phyloP scores from a whole-genome alignment of 371 early-diverging fungal genomes.

The Mycotypha africana region DNA sequence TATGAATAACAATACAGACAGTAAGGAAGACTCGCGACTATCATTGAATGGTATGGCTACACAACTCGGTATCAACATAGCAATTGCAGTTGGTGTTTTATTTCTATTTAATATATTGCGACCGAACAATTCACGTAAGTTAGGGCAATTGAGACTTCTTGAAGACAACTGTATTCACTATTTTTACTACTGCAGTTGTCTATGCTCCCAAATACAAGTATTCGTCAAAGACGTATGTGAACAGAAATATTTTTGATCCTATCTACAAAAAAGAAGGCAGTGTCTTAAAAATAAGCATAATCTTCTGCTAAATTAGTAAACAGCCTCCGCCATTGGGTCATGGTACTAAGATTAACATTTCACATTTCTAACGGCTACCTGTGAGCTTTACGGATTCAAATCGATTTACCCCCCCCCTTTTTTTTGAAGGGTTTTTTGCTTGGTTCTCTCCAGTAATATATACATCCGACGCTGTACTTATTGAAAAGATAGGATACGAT shows the following conservation, averaged over 20 bases:
- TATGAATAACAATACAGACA: background rate
- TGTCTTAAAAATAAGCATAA: background rate
- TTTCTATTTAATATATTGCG: conserved; percentile 38
- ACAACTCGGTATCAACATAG: conserved; percentile 47
- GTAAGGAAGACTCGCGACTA: conserved; percentile 26
- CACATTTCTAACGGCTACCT: no score
- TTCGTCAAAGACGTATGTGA: conserved; percentile 29
- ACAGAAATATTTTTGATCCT: background rate
- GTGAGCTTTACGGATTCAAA: no score
- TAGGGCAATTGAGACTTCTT: background rate
- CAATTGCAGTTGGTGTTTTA: conserved; percentile 38
- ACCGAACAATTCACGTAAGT: conserved; percentile 22
- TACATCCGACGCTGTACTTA: conserved; percentile 50
- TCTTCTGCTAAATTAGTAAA: conserved; percentile 31
- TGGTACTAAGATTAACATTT: no score
- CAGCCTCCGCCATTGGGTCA: conserved; percentile 63
- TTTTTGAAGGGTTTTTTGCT: conserved; percentile 45
- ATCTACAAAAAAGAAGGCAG: background rate
- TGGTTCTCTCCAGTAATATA: conserved; percentile 63
- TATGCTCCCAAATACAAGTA: conserved; percentile 43
- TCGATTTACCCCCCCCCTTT: no score
- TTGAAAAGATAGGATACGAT: conserved; percentile 72
- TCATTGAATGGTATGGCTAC: conserved; percentile 40
- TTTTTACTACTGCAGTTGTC: no score
- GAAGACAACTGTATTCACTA: conserved; percentile 21